phyloP scores from a whole-genome alignment of 2,329 filamentous ascomycete genomes.

The Stagonosporopsis cucurbitacearum region DNA sequence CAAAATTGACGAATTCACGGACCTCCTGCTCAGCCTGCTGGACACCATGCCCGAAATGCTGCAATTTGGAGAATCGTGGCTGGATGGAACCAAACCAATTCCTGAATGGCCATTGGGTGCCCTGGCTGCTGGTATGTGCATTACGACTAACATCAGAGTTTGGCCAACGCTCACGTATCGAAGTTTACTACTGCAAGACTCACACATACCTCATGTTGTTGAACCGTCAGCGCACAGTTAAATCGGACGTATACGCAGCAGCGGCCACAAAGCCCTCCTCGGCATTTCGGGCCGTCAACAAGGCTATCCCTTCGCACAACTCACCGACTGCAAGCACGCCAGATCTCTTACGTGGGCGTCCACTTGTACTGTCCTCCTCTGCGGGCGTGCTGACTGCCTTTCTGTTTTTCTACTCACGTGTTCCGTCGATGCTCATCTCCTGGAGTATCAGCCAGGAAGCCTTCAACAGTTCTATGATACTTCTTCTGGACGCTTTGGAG shows the following conservation, averaged over 20 bases:
- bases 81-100: conserved; percentile 44
- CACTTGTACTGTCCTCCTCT: conserved; percentile 52
- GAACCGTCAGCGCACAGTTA: conserved; percentile 53
- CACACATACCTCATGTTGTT: conserved; percentile 58
- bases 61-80: conserved; percentile 57
- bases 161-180: conserved; percentile 21
- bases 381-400: conserved; percentile 54
- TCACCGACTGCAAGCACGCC: conserved; percentile 25
- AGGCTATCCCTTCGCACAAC: conserved; percentile 16
- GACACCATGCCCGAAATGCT: conserved; percentile 57
- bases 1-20: conserved; percentile 57
- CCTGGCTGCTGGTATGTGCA: conserved; percentile 53
- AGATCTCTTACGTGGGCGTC: conserved; percentile 45
- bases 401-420: conserved; percentile 54
- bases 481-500: conserved; percentile 56
- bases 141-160: background rate
- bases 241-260: conserved; percentile 1
- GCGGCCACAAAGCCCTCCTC: conserved; percentile 5
- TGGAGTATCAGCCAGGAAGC: conserved; percentile 59
- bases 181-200: conserved; percentile 56
- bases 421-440: conserved; percentile 54
- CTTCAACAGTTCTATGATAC: conserved; percentile 59
- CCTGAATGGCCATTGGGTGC: conserved; percentile 57
- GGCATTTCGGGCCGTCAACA: conserved; percentile 25
- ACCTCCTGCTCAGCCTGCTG: conserved; percentile 51